Conservation (phyloP, 2,329 filamentous ascomycete species). For the Fusarium lateritium region DNA sequence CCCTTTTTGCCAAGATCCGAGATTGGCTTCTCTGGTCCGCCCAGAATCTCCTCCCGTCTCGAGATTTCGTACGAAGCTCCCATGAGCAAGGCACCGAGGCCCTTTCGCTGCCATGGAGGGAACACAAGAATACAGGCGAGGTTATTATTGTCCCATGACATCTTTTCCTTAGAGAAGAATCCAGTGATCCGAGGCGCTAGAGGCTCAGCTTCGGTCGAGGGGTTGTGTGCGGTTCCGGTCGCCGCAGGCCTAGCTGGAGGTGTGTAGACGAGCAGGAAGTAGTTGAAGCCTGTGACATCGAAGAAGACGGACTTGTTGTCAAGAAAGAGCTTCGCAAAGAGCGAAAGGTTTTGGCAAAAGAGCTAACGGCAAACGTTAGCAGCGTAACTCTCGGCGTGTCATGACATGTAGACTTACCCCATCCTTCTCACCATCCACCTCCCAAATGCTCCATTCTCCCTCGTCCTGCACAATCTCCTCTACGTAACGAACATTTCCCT, state of each 20-base stretch:
- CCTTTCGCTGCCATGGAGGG: constrained; percentile 93
- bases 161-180: constrained; percentile 99
- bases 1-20: constrained; percentile 87
- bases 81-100: constrained; percentile 90
- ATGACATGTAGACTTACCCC: constrained; percentile 65
- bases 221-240: constrained; percentile 15
- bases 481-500: constrained; percentile 55
- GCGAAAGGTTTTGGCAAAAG: constrained; percentile 94
- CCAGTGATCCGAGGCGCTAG: constrained; percentile 74
- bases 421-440: constrained; percentile 90
- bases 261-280: constrained; percentile 89
- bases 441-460: constrained; percentile 88
- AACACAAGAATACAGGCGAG: constrained; percentile 96
- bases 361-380: constrained; percentile 63
- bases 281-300: constrained; percentile 93
- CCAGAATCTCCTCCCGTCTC: constrained; percentile 83
- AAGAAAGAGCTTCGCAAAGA: constrained; percentile 97
- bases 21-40: constrained; percentile 94
- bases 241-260: constrained; percentile 52
- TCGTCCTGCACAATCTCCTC: constrained; percentile 68
- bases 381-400: not conserved
- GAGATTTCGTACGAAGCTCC: constrained; percentile 94
- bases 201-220: constrained; percentile 49
- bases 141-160: constrained; percentile 99
- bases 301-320: constrained; percentile 99